phyloP scores from a whole-genome alignment of 768 basidiomycete species.

The Paxillus involutus region DNA sequence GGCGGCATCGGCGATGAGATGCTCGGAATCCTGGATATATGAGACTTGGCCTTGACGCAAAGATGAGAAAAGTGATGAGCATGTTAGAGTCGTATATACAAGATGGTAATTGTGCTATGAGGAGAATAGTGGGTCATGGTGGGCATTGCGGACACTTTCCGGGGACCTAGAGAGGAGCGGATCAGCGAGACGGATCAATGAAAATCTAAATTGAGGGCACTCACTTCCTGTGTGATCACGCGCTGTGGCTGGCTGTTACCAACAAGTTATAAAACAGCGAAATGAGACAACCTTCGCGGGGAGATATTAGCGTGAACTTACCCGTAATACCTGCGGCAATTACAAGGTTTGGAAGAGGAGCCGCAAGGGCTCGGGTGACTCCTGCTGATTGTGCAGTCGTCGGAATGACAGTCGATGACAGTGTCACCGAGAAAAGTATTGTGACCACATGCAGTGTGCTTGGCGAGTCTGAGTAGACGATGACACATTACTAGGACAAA shows the following conservation, averaged over 20 bases:
- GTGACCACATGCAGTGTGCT: slow-evolving; percentile 55
- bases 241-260: slow-evolving; percentile 53
- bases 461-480: slow-evolving; percentile 53
- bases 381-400: slow-evolving; percentile 45
- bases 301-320: slow-evolving; percentile 22
- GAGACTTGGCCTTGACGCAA: neutral
- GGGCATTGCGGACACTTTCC: slow-evolving; percentile 42
- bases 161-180: slow-evolving; percentile 28
- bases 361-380: slow-evolving; percentile 50
- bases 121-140: neutral
- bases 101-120: neutral
- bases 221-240: slow-evolving; percentile 43
- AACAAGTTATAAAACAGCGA: neutral
- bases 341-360: slow-evolving; percentile 33
- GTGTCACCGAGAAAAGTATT: slow-evolving; percentile 42
- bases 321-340: slow-evolving; percentile 60
- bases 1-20: slow-evolving; percentile 66
- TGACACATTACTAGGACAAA: slow-evolving; percentile 54
- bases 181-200: slow-evolving; percentile 14
- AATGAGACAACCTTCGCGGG: slow-evolving; percentile 4
- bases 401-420: slow-evolving; percentile 52
- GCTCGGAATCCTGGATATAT: slow-evolving; percentile 56
- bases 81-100: slow-evolving; percentile 14
- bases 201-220: slow-evolving; percentile 17
- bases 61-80: too few species aligned